Evolutionary conservation across 129 eudicot genomes (phyloP).

Genomic region (Chrysanthemum makinoi): DNA sequence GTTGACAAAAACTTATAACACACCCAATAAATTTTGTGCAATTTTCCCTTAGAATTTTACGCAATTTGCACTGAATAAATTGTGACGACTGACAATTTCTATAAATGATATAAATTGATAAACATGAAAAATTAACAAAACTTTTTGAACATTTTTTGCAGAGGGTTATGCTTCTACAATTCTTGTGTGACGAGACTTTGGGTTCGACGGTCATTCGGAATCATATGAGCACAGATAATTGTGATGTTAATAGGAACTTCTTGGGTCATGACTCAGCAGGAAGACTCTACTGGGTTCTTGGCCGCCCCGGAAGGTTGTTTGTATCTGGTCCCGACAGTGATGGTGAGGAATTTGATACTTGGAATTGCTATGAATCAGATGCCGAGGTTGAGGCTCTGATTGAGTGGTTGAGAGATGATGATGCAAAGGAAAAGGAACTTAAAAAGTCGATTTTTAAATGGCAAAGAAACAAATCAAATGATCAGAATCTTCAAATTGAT

Average conservation of each 20-base stretch:
- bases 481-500: constrained; percentile 23
- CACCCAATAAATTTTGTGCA: too few relatives aligned
- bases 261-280: constrained; percentile 83
- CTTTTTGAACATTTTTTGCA: constrained; percentile 34
- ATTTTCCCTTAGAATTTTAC: too few relatives aligned
- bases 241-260: constrained; percentile 54
- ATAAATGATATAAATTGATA: too few relatives aligned
- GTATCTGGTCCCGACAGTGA: constrained; percentile 33
- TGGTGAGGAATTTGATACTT: constrained; percentile 38
- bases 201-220: constrained; percentile 54
- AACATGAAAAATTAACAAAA: too few relatives aligned
- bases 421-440: constrained; percentile 64
- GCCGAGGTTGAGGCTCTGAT: constrained; percentile 54
- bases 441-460: constrained; percentile 55
- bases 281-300: constrained; percentile 68
- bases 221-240: constrained; percentile 53
- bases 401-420: constrained; percentile 60
- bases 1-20: too few relatives aligned
- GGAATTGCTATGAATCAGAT: constrained; percentile 72
- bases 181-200: constrained; percentile 75
- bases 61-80: too few relatives aligned
- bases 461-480: constrained; percentile 40
- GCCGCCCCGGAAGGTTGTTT: constrained; percentile 46
- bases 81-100: too few relatives aligned
- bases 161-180: constrained; percentile 71